Evolutionary conservation across 2,329 filamentous ascomycete genomes (phyloP).

Genomic region (Sclerotinia minor): DNA sequence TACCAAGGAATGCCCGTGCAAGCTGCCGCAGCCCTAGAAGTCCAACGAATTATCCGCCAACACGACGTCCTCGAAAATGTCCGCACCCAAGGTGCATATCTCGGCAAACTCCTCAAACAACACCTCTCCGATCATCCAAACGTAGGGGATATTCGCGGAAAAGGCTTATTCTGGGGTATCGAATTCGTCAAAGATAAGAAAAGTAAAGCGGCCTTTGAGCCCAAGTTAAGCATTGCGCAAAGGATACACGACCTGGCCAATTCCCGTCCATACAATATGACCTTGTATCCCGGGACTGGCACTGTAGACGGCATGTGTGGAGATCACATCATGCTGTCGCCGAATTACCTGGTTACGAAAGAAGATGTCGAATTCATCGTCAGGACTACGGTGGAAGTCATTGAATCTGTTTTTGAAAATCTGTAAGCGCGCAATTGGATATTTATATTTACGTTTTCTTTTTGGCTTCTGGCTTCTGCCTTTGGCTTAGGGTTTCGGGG

Average conservation of each 20-base stretch:
- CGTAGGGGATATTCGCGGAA: conserved; percentile 62
- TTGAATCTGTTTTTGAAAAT: conserved; percentile 34
- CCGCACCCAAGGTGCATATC: conserved; percentile 50
- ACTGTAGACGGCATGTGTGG: conserved; percentile 56
- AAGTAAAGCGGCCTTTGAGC: conserved; percentile 51
- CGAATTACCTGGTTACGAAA: conserved; percentile 57
- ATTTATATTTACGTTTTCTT: background rate
- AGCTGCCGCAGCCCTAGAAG: conserved; percentile 62
- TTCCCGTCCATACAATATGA: conserved; percentile 50
- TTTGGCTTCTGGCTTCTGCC: too few species aligned
- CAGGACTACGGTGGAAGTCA: conserved; percentile 40
- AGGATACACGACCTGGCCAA: conserved; percentile 50
- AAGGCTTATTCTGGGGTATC: conserved; percentile 58
- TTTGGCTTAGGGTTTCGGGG: background rate
- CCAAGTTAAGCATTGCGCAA: conserved; percentile 47
- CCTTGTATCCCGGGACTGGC: conserved; percentile 60
- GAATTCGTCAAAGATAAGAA: conserved; percentile 55
- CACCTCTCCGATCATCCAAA: conserved; percentile 48
- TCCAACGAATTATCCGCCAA: conserved; percentile 58
- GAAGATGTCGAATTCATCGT: conserved; percentile 57
- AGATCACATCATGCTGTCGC: conserved; percentile 63
- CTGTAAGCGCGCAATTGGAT: background rate
- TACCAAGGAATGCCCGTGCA: conserved; percentile 61
- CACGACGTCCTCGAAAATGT: conserved; percentile 62
- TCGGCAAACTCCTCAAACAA: conserved; percentile 49